Base-by-base conservation (phyloP, 805 yeast genomes). In the Ogataea ganodermae region DNA sequence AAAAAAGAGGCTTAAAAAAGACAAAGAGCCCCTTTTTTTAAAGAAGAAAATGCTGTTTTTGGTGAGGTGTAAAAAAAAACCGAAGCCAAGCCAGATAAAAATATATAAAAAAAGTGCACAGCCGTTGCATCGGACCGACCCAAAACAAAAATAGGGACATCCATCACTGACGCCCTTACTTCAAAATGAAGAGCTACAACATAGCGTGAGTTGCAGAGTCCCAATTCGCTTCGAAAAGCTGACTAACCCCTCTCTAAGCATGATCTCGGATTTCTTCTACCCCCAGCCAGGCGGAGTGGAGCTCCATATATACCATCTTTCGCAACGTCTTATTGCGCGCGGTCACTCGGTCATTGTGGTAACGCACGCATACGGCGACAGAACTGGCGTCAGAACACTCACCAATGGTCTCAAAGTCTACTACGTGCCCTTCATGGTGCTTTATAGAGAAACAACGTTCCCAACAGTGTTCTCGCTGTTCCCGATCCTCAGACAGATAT, bases 271-370 rank as follows among this genome's bases (percentile, higher is more conserved):
- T 68, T 94, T 90, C 73, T 94, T 94, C 79, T 94, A 87, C 68
- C 99, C 99, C 9, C 99, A 94, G 63, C 86, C 97, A 0, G 99
- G 99, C 3, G 99, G 99, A 8, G 96, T 94, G 1, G 99, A 94
- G 65, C 82, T 92, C 52, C 99, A 94, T 63, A 87, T 92, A 14
- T 89, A 89, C 65, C 98, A 94, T 65, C 68, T 94, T 20, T 84
- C 98, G 0, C 95, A 89, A 65, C 81, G 84, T 59, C 77, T 91
- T 45, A 84, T 89, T 8, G 80, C 79, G 17, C 67, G 83, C 32
- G 97, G 97, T 7, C 97, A 91, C 61, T 80, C 87, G 3, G 97
- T 92, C 9, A 69, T 91, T 5, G 80, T 94, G 20, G 77, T 94
- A 26, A 90, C 99, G 8, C 99, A 94, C 66, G 83, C 89, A 17